Conservation (phyloP, 768 basidiomycete genomes). For the Bullera alba region DNA sequence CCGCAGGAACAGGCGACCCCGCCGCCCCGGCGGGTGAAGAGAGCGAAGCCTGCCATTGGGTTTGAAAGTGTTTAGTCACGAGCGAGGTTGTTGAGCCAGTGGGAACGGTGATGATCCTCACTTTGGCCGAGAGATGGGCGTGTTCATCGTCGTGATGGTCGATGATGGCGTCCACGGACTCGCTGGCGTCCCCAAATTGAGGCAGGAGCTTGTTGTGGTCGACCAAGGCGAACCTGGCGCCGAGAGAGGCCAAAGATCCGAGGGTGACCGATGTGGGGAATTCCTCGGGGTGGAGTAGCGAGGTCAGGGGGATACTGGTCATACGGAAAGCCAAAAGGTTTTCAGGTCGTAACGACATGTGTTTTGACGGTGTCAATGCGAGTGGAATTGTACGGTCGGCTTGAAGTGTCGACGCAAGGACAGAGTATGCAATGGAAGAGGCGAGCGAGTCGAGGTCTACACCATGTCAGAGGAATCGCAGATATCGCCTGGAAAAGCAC, state of each 20-base stretch:
- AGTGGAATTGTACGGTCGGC: constrained; percentile 63
- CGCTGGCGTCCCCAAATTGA: constrained; percentile 37
- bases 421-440: constrained; percentile 75
- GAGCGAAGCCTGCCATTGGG: constrained; percentile 35
- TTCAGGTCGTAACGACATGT: constrained; percentile 75
- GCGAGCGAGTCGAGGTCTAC: constrained; percentile 86
- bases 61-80: constrained; percentile 53
- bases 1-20: constrained; percentile 49
- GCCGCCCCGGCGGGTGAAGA: constrained; percentile 6
- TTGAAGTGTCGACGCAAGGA: constrained; percentile 58
- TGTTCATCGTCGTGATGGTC: constrained; percentile 91
- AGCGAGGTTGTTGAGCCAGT: constrained; percentile 70
- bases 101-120: constrained; percentile 59
- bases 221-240: constrained; percentile 66
- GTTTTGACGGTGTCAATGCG: constrained; percentile 59
- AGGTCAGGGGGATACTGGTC: constrained; percentile 42
- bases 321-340: constrained; percentile 69
- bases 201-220: constrained; percentile 76
- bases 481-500: constrained; percentile 8
- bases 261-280: constrained; percentile 1
- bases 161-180: constrained; percentile 63
- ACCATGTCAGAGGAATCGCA: not conserved
- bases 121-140: constrained; percentile 55
- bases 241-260: constrained; percentile 44
- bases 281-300: constrained; percentile 47